Conservation (phyloP, 1,139 yeast genomes). For the Geotrichum australiense region DNA sequence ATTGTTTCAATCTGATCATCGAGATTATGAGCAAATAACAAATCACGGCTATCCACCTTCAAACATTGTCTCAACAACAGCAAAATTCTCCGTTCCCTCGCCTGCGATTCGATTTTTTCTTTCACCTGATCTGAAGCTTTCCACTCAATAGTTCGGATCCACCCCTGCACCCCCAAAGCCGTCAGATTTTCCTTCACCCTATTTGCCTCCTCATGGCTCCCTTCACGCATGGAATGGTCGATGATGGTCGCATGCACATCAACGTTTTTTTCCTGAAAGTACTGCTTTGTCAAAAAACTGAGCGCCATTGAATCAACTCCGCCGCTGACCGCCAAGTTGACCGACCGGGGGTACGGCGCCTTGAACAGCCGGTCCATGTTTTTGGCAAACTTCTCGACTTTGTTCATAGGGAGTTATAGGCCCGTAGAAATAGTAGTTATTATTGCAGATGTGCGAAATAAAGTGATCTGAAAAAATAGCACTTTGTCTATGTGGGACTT, state of each 20-base stretch:
- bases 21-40: slow-evolving; percentile 59
- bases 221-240: slow-evolving; percentile 48
- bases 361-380: slow-evolving; percentile 10
- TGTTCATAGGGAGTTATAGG: background rate
- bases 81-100: slow-evolving; percentile 45
- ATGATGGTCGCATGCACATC: slow-evolving; percentile 47
- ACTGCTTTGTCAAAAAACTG: slow-evolving; percentile 41
- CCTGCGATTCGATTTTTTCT: slow-evolving; percentile 22
- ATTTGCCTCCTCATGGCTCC: slow-evolving; percentile 45
- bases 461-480: too few species aligned
- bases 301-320: slow-evolving; percentile 79
- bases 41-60: slow-evolving; percentile 24
- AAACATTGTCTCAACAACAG: slow-evolving; percentile 39
- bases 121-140: slow-evolving; percentile 15
- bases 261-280: slow-evolving; percentile 28
- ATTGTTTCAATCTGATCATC: slow-evolving; percentile 73
- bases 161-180: slow-evolving; percentile 41
- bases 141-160: slow-evolving; percentile 36
- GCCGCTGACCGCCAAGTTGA: slow-evolving; percentile 56
- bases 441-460: too few species aligned
- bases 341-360: slow-evolving; percentile 4
- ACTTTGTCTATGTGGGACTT: too few species aligned
- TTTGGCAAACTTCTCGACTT: slow-evolving; percentile 2
- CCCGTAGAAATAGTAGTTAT: too few species aligned
- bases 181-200: slow-evolving; percentile 36